Conservation (phyloP, 2,329 filamentous ascomycete species). For the Endoconidiophora polonica region DNA sequence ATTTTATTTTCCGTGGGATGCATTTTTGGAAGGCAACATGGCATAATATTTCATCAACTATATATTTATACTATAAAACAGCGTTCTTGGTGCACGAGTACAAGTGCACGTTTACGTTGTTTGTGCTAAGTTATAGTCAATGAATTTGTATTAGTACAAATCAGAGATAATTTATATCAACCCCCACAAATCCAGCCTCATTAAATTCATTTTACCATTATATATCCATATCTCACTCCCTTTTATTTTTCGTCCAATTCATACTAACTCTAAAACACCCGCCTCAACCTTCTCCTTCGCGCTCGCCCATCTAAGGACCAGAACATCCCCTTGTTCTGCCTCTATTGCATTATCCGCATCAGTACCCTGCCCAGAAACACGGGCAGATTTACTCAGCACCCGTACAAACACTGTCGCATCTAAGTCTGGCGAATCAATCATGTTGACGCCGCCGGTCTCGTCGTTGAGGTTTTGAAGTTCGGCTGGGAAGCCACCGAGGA, state of each 20-base stretch:
- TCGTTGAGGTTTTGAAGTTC: slow-evolving; percentile 76
- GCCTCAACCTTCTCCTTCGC: slow-evolving; percentile 42
- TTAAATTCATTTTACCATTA: neutral
- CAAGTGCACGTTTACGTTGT: too few species aligned
- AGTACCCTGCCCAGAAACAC: slow-evolving; percentile 43
- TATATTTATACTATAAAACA: neutral
- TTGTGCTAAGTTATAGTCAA: neutral
- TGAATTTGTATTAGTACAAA: neutral
- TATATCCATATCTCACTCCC: neutral
- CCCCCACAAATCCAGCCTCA: neutral
- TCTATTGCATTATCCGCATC: slow-evolving; percentile 45
- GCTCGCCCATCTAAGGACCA: slow-evolving; percentile 60
- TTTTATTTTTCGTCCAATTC: slow-evolving; percentile 16
- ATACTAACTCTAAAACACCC: slow-evolving; percentile 42
- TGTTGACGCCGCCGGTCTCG: slow-evolving; percentile 64
- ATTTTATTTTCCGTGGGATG: neutral
- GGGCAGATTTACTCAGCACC: slow-evolving; percentile 39
- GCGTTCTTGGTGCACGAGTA: too few species aligned
- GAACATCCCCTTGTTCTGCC: slow-evolving; percentile 43
- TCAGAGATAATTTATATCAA: neutral
- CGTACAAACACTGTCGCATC: slow-evolving; percentile 75
- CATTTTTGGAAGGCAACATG: neutral
- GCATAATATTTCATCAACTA: neutral
- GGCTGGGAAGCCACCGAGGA: slow-evolving; percentile 65
- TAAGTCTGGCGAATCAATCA: slow-evolving; percentile 77